These are phyloP conservation scores for Mrakia frigida DNA, from an alignment of 768 basidiomycete species.

Conservation along the genomic window DNA sequence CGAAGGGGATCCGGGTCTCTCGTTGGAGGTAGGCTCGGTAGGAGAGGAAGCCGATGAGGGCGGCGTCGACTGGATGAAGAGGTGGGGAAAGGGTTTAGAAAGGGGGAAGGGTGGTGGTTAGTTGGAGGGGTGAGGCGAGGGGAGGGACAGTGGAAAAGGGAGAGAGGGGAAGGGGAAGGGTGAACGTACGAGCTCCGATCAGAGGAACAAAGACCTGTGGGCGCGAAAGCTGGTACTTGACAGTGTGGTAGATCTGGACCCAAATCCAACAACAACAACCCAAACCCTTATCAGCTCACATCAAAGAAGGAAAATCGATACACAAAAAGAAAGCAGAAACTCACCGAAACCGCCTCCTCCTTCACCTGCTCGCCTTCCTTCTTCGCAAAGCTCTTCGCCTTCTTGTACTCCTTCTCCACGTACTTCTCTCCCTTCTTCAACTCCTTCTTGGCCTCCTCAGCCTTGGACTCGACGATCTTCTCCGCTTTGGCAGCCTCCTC, in stretches of 20 bases:
- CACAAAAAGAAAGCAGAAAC: not conserved
- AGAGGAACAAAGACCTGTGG: conserved; percentile 13
- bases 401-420: conserved; percentile 16
- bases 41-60: too few species aligned
- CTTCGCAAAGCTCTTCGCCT: conserved; percentile 12
- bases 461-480: conserved; percentile 20
- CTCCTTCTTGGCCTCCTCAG: conserved; percentile 8
- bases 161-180: not conserved
- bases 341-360: conserved; percentile 25
- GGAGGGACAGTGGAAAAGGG: not conserved
- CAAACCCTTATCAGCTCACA: not conserved
- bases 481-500: not conserved
- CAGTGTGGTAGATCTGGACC: conserved; percentile 20
- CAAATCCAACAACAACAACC: not conserved
- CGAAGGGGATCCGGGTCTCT: conserved; percentile 15
- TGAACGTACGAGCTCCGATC: conserved; percentile 20
- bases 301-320: not conserved
- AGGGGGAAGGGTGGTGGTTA: too few species aligned
- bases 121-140: too few species aligned
- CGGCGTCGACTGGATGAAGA: too few species aligned
- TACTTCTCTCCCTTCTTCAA: conserved; percentile 13
- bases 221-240: conserved; percentile 18
- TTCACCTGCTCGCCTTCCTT: conserved; percentile 13
- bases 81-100: too few species aligned
- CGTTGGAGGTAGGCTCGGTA: not conserved